Evolutionary conservation across 75 land plant species (phyloP).

Genomic region (Picea sitchensis): DNA sequence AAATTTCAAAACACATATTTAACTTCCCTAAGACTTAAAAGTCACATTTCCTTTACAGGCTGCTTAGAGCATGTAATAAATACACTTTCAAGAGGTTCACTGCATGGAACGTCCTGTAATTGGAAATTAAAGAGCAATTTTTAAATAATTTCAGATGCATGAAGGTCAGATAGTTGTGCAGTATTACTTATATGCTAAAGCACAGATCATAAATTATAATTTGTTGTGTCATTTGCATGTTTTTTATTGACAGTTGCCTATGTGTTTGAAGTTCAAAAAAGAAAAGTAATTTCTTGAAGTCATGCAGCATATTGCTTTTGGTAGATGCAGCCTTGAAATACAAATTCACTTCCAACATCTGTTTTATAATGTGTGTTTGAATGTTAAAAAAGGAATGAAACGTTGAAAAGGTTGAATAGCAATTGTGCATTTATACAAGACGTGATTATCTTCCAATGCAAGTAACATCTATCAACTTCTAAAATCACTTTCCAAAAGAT

Average conservation of each 20-base stretch:
- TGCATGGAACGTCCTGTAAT: neutral
- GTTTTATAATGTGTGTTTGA: too few relatives aligned
- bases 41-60: neutral
- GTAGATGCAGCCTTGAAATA: too few relatives aligned
- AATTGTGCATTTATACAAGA: neutral
- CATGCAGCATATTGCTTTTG: too few relatives aligned
- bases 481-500: neutral
- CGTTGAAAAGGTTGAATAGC: too few relatives aligned
- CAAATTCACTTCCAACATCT: too few relatives aligned
- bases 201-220: neutral
- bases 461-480: neutral
- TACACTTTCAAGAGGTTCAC: neutral
- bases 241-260: neutral
- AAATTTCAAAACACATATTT: too few relatives aligned
- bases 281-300: neutral
- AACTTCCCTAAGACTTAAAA: too few relatives aligned
- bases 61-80: neutral
- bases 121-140: too few relatives aligned
- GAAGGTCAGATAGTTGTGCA: neutral
- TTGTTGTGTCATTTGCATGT: neutral
- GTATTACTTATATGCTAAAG: neutral
- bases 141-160: too few relatives aligned
- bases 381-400: too few relatives aligned
- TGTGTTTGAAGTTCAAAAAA: neutral
- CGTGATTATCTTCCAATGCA: neutral